These are phyloP conservation scores for Inonotus obliquus DNA, from an alignment of 1,284 basidiomycete genomes.

Conservation along the genomic window DNA sequence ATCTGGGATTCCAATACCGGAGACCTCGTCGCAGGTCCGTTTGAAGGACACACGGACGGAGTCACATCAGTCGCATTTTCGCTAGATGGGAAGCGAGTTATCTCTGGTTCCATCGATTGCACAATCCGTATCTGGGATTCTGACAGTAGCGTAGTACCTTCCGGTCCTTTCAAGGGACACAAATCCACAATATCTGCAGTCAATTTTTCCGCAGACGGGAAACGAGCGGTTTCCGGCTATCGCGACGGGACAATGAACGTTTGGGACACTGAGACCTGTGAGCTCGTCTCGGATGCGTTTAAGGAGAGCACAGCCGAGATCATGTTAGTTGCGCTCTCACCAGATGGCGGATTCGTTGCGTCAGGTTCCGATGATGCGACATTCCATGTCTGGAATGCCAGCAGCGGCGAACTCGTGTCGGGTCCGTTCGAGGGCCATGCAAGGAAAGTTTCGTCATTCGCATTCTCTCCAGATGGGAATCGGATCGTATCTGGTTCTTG, in stretches of 20 bases:
- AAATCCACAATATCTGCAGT: background rate
- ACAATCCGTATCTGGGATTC: background rate
- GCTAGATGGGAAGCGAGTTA: background rate
- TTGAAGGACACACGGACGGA: background rate
- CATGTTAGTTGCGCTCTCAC: constrained; percentile 18
- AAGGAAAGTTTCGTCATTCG: background rate
- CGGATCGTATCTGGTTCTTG: constrained; percentile 42
- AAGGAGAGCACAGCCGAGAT: constrained; percentile 6
- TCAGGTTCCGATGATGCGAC: constrained; percentile 43
- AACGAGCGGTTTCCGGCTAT: background rate
- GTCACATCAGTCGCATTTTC: background rate
- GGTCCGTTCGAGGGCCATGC: background rate
- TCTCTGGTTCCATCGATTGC: background rate
- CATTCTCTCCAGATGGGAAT: background rate
- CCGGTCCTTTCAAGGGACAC: background rate
- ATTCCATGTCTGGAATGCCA: background rate
- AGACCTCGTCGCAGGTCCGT: background rate
- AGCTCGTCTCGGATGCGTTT: background rate
- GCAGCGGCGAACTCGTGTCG: background rate
- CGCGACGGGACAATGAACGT: background rate
- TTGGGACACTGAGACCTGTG: background rate
- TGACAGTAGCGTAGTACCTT: background rate
- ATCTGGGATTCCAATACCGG: background rate
- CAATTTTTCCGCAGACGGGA: background rate
- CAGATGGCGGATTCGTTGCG: constrained; percentile 45